These are phyloP conservation scores for Onygenales sp. DNA, from an alignment of 2,329 filamentous ascomycete genomes.

Conservation along the genomic window DNA sequence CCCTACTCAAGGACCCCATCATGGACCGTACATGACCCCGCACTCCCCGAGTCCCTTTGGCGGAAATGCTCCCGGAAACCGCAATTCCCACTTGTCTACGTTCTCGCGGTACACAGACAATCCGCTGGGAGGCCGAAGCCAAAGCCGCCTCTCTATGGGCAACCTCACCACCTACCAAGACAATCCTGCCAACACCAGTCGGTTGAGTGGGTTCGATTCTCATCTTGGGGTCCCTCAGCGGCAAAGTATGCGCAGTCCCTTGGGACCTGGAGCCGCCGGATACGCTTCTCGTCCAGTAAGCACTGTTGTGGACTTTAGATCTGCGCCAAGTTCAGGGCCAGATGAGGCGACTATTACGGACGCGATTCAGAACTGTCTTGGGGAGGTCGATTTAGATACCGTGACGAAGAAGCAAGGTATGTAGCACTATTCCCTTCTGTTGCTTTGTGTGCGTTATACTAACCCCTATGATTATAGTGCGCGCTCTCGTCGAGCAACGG, in stretches of 20 bases:
- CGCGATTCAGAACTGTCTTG: conserved; percentile 70
- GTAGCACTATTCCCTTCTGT: conserved; percentile 9
- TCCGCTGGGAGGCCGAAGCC: conserved; percentile 33
- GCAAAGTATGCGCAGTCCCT: conserved; percentile 37
- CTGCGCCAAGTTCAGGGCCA: conserved; percentile 48
- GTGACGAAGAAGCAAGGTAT: conserved; percentile 91
- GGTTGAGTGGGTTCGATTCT: conserved; percentile 37
- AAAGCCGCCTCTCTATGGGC: conserved; percentile 53
- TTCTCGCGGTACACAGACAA: conserved; percentile 56
- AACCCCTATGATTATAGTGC: conserved; percentile 38
- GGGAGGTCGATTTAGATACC: conserved; percentile 87
- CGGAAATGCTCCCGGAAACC: conserved; percentile 41
- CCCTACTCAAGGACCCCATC: conserved; percentile 50
- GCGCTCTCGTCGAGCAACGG: conserved; percentile 83
- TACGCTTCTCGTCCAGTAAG: conserved; percentile 42
- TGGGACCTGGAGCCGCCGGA: conserved; percentile 27
- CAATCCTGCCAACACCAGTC: conserved; percentile 33
- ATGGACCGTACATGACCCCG: conserved; percentile 65
- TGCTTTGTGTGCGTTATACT: neutral
- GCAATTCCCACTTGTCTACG: conserved; percentile 62
- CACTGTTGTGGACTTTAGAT: conserved; percentile 50
- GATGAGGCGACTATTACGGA: conserved; percentile 74
- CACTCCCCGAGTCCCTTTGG: conserved; percentile 67
- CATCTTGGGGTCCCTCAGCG: conserved; percentile 27
- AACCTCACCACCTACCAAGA: conserved; percentile 41